Percentiles rank a stretch among this genome's conserved stretches.
Conservation (phyloP, 768 basidiomycete genomes). For the Pholiota molesta region DNA sequence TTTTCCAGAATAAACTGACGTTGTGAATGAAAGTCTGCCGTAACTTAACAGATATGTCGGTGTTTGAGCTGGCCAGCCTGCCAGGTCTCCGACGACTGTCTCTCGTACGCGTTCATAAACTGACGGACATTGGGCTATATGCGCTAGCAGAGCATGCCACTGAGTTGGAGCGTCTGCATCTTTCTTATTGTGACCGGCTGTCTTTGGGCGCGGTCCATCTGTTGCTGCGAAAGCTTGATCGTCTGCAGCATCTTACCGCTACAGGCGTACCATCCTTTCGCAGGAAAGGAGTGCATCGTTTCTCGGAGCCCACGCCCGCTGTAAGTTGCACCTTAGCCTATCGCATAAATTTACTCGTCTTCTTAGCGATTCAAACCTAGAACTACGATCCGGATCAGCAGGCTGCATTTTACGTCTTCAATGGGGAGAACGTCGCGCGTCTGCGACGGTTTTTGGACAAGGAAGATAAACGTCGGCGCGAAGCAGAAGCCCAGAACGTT, state of each 20-base stretch:
- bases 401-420: conserved; percentile 80
- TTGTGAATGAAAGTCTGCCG: conserved; percentile 64
- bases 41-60: conserved; percentile 81
- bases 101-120: conserved; percentile 75
- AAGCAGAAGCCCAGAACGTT: conserved; percentile 62
- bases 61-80: conserved; percentile 77
- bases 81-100: conserved; percentile 74
- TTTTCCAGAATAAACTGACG: conserved; percentile 13
- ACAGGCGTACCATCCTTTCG: conserved; percentile 81
- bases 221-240: conserved; percentile 59
- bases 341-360: conserved; percentile 16
- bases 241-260: conserved; percentile 74
- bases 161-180: conserved; percentile 76
- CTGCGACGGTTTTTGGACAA: conserved; percentile 75
- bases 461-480: conserved; percentile 58
- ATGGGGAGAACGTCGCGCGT: conserved; percentile 61
- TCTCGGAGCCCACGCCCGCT: conserved; percentile 72
- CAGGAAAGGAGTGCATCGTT: conserved; percentile 69
- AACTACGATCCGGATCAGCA: conserved; percentile 66
- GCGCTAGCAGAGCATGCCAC: conserved; percentile 73
- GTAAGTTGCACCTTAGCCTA: conserved; percentile 40
- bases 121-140: conserved; percentile 85
- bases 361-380: conserved; percentile 39
- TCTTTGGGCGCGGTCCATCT: conserved; percentile 76
- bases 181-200: conserved; percentile 85